These are phyloP conservation scores for Starmerella kuoi DNA, from an alignment of 805 yeast genomes.

Conservation along the genomic window DNA sequence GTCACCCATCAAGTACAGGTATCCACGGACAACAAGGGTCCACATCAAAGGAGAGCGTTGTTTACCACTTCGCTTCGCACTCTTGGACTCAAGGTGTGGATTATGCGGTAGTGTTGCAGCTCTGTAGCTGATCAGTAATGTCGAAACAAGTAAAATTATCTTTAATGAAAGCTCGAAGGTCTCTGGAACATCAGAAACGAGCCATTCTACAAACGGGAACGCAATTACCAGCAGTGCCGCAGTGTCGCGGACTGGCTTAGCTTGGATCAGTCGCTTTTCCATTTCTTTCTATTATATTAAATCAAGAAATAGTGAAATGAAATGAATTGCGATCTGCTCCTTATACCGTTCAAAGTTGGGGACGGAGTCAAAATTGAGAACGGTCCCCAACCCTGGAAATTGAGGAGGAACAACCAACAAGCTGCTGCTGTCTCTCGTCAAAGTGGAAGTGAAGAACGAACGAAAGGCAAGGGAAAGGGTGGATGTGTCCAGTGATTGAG, in stretches of 20 bases:
- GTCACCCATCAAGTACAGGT: constrained; percentile 1
- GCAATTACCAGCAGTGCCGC: background rate
- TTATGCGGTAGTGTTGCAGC: background rate
- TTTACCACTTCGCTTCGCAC: background rate
- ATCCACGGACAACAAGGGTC: background rate
- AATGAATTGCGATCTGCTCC: too few relatives aligned
- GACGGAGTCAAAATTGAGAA: too few relatives aligned
- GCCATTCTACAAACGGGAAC: background rate
- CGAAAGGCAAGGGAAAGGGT: too few relatives aligned
- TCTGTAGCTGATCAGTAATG: background rate
- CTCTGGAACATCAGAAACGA: background rate
- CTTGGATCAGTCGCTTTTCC: background rate
- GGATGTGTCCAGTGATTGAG: too few relatives aligned
- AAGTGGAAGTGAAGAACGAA: too few relatives aligned
- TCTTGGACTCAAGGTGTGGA: background rate
- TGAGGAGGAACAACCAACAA: too few relatives aligned
- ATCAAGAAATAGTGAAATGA: too few relatives aligned
- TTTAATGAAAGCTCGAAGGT: background rate
- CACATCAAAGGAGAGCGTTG: background rate
- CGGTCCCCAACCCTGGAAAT: too few relatives aligned
- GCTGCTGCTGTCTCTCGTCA: too few relatives aligned
- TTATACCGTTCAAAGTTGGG: too few relatives aligned
- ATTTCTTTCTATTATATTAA: too few relatives aligned
- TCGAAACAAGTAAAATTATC: background rate
- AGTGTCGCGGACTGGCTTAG: background rate